Percentiles rank a stretch among this genome's conserved stretches.
phyloP scores from a whole-genome alignment of 805 yeast species.

The Kodamaea neixiangensis region DNA sequence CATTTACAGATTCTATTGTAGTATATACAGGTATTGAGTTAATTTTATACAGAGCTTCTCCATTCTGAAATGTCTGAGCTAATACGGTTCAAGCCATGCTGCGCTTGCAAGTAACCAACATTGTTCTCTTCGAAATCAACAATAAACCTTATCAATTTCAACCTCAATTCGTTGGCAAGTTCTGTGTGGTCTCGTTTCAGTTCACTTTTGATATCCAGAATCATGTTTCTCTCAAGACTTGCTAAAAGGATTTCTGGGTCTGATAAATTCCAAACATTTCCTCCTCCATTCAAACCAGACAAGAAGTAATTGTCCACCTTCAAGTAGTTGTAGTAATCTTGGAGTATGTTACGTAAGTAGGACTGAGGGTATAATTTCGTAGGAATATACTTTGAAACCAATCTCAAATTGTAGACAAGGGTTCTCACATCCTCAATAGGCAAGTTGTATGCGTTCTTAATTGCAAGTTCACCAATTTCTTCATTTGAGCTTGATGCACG shows the following conservation, averaged over 20 bases:
- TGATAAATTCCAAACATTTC: slow-evolving; percentile 48
- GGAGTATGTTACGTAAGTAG: slow-evolving; percentile 36
- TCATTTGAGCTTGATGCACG: slow-evolving; percentile 18
- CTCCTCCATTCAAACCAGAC: slow-evolving; percentile 36
- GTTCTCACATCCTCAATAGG: slow-evolving; percentile 38
- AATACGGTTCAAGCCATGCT: slow-evolving; percentile 16
- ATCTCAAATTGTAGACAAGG: slow-evolving; percentile 37
- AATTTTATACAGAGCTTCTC: background rate
- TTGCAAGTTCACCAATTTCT: slow-evolving; percentile 27
- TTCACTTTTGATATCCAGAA: slow-evolving; percentile 32
- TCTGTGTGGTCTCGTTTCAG: slow-evolving; percentile 15
- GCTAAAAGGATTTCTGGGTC: slow-evolving; percentile 53
- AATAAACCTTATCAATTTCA: slow-evolving; percentile 41
- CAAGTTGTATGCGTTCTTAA: slow-evolving; percentile 51
- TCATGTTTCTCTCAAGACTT: slow-evolving; percentile 58
- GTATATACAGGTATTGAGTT: background rate
- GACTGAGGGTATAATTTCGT: slow-evolving; percentile 38
- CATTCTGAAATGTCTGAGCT: background rate
- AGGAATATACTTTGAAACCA: slow-evolving; percentile 45
- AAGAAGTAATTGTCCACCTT: slow-evolving; percentile 54
- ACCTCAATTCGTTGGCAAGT: slow-evolving; percentile 30
- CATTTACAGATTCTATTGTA: background rate
- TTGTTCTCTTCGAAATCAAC: slow-evolving; percentile 43
- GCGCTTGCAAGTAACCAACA: slow-evolving; percentile 38
- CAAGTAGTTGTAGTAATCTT: slow-evolving; percentile 44